A percentile compares a stretch with the other conserved stretches of the same genome.
These are phyloP conservation scores for Pseudocercospora pini-densiflorae DNA, from an alignment of 2,329 filamentous ascomycete species.

Conservation along the genomic window DNA sequence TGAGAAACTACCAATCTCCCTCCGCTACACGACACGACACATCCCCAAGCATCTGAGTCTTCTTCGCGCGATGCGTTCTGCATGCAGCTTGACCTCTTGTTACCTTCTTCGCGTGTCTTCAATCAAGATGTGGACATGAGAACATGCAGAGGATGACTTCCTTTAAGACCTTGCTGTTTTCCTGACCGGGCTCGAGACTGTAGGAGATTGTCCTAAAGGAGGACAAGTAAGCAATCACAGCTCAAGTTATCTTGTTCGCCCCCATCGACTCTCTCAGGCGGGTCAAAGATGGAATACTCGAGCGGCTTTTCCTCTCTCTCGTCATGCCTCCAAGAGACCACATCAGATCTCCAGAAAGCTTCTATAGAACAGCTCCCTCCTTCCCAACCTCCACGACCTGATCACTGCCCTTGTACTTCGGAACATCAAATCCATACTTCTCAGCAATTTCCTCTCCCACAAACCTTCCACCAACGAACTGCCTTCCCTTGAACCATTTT, in stretches of 20 bases:
- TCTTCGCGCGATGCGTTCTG: too few species aligned
- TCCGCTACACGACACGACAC: too few species aligned
- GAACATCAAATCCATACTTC: slow-evolving; percentile 85
- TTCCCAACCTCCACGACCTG: slow-evolving; percentile 79
- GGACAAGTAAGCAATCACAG: not conserved
- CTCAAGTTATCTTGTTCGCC: not conserved
- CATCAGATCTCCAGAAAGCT: not conserved
- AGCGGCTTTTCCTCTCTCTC: not conserved
- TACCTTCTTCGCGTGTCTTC: too few species aligned
- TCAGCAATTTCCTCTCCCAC: slow-evolving; percentile 75
- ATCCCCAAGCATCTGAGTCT: too few species aligned
- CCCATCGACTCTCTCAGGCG: not conserved
- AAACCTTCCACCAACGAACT: slow-evolving; percentile 94
- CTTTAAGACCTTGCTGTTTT: not conserved
- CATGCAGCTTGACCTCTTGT: too few species aligned
- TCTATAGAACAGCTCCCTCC: not conserved
- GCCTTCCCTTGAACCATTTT: slow-evolving; percentile 79
- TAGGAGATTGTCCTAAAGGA: not conserved
- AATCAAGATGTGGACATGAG: too few species aligned
- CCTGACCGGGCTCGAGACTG: not conserved
- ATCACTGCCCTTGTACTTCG: slow-evolving; percentile 82
- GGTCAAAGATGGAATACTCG: not conserved
- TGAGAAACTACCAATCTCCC: too few species aligned
- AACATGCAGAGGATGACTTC: not conserved
- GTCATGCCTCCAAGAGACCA: not conserved